Conservation (phyloP, 345 rosid genomes). For the Carallia pectinifolia region DNA sequence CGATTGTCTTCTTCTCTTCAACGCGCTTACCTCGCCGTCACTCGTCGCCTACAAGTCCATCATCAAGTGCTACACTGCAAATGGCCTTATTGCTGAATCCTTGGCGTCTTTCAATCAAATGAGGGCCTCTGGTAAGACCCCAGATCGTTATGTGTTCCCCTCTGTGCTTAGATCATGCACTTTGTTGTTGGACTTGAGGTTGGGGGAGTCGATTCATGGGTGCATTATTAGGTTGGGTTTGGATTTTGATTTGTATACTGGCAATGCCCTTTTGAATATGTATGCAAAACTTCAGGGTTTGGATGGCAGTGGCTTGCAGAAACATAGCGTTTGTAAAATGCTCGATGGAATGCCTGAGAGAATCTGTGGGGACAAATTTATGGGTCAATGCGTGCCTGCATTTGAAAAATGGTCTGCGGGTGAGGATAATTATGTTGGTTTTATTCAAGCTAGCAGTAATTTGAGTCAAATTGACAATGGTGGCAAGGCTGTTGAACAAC, state of each 20-base stretch:
- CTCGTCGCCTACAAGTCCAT: constrained; percentile 71
- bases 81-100: constrained; percentile 42
- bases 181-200: constrained; percentile 45
- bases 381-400: neutral
- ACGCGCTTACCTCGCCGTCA: constrained; percentile 50
- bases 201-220: constrained; percentile 80
- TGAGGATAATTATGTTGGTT: neutral
- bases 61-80: constrained; percentile 56
- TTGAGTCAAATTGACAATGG: neutral
- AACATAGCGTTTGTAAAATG: constrained; percentile 12
- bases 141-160: constrained; percentile 70
- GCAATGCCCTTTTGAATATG: constrained; percentile 89
- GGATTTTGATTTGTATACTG: constrained; percentile 61
- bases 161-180: constrained; percentile 66
- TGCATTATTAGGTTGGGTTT: constrained; percentile 58
- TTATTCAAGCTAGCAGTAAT: neutral
- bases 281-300: constrained; percentile 52
- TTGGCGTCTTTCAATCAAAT: constrained; percentile 49
- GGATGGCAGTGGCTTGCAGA: constrained; percentile 2
- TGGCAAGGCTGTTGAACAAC: neutral
- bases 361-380: neutral
- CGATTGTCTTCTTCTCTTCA: constrained; percentile 50
- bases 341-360: constrained; percentile 47
- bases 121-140: constrained; percentile 56
- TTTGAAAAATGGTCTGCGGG: neutral